Conservation (phyloP, 768 basidiomycete genomes). For the Mycena olivaceomarginata region DNA sequence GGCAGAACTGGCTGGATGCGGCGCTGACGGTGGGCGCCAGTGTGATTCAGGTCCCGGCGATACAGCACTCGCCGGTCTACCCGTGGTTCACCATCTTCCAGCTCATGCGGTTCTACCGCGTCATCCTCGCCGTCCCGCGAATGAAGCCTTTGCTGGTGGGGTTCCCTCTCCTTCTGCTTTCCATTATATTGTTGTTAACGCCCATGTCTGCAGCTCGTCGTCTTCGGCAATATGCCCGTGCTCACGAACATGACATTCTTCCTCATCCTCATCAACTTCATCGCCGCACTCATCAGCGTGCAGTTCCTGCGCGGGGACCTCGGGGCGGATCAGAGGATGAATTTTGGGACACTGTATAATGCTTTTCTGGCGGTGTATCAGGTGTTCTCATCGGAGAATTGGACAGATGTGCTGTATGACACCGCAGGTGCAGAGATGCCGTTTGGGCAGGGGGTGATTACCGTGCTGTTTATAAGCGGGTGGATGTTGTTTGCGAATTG, state of each 20-base stretch:
- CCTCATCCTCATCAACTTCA: conserved; percentile 89
- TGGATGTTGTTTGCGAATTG: conserved; percentile 97
- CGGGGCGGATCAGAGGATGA: conserved; percentile 69
- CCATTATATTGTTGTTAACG: background rate
- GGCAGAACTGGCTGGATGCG: conserved; percentile 83
- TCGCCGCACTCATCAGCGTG: conserved; percentile 88
- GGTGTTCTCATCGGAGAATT: conserved; percentile 95
- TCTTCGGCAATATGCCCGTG: conserved; percentile 95
- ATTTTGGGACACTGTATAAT: conserved; percentile 90
- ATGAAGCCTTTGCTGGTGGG: conserved; percentile 92
- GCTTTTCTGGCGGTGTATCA: conserved; percentile 92
- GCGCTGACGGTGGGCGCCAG: conserved; percentile 84
- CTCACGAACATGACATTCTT: conserved; percentile 95
- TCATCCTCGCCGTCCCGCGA: conserved; percentile 91
- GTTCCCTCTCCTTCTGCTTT: conserved; percentile 39
- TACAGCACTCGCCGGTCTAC: conserved; percentile 79
- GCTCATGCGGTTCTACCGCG: conserved; percentile 91
- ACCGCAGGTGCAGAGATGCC: conserved; percentile 76
- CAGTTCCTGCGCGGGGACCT: conserved; percentile 94
- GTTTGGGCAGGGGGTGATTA: conserved; percentile 82
- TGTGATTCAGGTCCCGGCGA: conserved; percentile 89
- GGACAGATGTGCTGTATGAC: conserved; percentile 84
- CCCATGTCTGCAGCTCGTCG: conserved; percentile 77
- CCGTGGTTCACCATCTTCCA: conserved; percentile 95
- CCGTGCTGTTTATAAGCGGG: conserved; percentile 81